Conservation (phyloP, 768 basidiomycete species). For the Suillus tomentosus region DNA sequence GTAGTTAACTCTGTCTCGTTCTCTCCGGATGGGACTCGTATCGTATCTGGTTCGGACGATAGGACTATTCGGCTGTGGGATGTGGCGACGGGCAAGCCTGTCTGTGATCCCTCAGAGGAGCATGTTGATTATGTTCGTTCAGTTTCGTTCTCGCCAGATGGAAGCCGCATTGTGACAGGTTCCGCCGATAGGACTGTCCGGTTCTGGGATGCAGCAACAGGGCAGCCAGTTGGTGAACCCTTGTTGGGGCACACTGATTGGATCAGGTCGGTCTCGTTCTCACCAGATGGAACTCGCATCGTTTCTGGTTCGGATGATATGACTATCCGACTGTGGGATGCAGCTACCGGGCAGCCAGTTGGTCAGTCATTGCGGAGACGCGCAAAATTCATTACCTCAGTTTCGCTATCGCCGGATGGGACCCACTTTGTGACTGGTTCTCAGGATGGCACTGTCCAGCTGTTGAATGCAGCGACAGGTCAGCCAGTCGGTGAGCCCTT, state of each 20-base stretch:
- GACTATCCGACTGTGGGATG: too few relatives aligned
- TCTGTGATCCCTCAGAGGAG: neutral
- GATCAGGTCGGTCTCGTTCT: neutral
- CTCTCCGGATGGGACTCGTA: neutral
- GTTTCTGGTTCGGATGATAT: neutral
- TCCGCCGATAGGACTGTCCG: neutral
- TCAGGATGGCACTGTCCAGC: neutral
- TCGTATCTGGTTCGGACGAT: neutral
- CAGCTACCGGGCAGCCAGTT: too few relatives aligned
- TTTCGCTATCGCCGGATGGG: neutral
- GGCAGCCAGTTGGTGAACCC: too few relatives aligned
- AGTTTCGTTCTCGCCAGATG: neutral
- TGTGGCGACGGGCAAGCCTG: neutral
- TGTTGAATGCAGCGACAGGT: neutral
- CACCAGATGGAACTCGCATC: neutral
- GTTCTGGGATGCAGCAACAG: neutral
- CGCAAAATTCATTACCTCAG: neutral
- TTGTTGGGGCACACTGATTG: neutral
- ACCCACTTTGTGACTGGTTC: neutral
- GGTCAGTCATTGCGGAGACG: too few relatives aligned
- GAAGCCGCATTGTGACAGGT: neutral
- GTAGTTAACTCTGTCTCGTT: neutral
- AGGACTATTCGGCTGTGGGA: constrained; percentile 3
- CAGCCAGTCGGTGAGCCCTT: neutral
- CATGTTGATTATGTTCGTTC: neutral